Evolutionary conservation across 2,329 filamentous ascomycete species (phyloP), one percentile per base, ranked within the genome.

Genomic region (Fusarium humuli): DNA sequence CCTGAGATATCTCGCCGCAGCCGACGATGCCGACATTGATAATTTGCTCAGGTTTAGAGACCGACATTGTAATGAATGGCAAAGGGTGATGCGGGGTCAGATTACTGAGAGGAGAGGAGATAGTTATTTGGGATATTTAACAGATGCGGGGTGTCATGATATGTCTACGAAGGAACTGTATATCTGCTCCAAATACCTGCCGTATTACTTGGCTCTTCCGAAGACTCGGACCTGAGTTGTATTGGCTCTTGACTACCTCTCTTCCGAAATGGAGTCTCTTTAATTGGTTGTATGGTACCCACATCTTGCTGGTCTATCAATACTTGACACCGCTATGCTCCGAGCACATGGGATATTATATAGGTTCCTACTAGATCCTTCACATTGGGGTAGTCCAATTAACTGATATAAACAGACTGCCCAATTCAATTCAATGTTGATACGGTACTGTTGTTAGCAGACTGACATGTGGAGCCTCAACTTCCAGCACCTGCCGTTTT

Each of bases 1-100:
- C 83, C 75, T 88, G 83, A 81, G 29, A 20, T 14, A 64, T 57
- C 13, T 64, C 61, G 7, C 61, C 61, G 3, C 61, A 64, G 16
- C 61, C 61, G 5, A 63, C 57, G 14, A 64, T 49, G 11, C 61
- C 61, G 1, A 64, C 11, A 5, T 44, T 11, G 1, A 64, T 40
- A 5, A 64, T 37, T 13, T 20, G 57, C 7, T 27, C 13, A 10
- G 52, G 20, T 16, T 14, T n/a, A 20, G 27, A 55, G 6, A 7
- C 27, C n/a, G 52, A 6, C 40, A 55, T 55, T 12, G 6, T 54
- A 11, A 18, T 14, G 25, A 16, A 9, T 7, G 23, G 7, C 13
- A 10, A 25, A 14, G 2, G 4, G 13, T 8, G 18, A 10, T 55
- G 52, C 27, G 40, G 40, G 27, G 20, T 55, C 16, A 8, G 16